Base-by-base conservation (phyloP, 2,329 filamentous ascomycete genomes). In the Pseudogymnoascus pannorum region DNA sequence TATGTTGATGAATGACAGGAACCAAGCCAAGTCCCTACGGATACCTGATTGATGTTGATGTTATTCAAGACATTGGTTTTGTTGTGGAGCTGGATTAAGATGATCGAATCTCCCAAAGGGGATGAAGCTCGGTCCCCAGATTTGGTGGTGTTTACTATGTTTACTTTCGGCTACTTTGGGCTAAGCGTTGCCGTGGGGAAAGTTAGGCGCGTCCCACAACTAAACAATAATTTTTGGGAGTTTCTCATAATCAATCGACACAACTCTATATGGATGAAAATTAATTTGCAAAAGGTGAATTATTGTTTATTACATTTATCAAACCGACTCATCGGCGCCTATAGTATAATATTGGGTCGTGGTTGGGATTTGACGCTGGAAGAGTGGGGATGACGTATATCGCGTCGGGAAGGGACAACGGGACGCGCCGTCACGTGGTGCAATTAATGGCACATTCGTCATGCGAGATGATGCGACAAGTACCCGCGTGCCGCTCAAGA, bases 21-120 rank as follows among this genome's bases (percentile, higher is more conserved):
- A 51, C 44, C 44, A 51, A 51, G 44, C 44, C 44, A 51, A 51
- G 44, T 51, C 44, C 44, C 44, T 51, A 51, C 44, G 44, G 24
- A 51, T 51, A 51, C 44, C 44, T 51, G 44, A 51, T 29, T 51
- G 42, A 51, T 51, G 44, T 51, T 51, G 44, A 51, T 51, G 44
- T 51, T 51, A 51, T 51, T 51, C 44, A 51, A 31, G 44, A 51
- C 44, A 51, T 51, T 51, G 44, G 44, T 51, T 51, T 51, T 51
- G 44, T 29, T 51, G 44, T 51, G 44, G 44, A 51, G 44, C 44
- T 31, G 44, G 24, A 51, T 51, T 51, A 51, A 51, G 44, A 51
- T 51, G 44, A 51, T 29, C 44, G 44, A 51, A 51, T 51, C 44
- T 51, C 44, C 44, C n/a, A 51, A 51, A 51, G n/a, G 44, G 44